Evolutionary conservation across 345 rosid species (phyloP).

Genomic region (Eucalyptus guilfoylei): DNA sequence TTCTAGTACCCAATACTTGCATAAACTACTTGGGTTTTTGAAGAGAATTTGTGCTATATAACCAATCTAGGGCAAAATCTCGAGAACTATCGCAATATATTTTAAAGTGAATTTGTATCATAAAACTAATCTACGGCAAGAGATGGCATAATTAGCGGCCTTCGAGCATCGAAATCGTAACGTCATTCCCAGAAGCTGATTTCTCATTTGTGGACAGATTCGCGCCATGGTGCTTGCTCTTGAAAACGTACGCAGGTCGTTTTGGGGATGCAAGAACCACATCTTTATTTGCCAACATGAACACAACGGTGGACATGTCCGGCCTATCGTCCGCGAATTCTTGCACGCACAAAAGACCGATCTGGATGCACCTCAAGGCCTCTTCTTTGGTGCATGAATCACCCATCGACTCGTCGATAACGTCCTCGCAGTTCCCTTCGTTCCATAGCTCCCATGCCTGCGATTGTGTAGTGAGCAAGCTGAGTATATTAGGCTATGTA

Average conservation of each 20-base stretch:
- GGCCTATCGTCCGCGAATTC: constrained; percentile 35
- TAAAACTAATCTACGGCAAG: not conserved
- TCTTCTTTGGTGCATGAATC: constrained; percentile 7
- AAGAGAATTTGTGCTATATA: too few relatives aligned
- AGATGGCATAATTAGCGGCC: not conserved
- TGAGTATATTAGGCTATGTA: not conserved
- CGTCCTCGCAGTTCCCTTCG: constrained; percentile 8
- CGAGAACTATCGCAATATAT: too few relatives aligned
- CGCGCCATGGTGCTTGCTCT: not conserved
- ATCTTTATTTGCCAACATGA: constrained; percentile 24
- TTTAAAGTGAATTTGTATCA: too few relatives aligned
- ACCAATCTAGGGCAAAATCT: too few relatives aligned
- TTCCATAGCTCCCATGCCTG: constrained; percentile 55
- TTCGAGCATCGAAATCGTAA: constrained; percentile 11
- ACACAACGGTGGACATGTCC: constrained; percentile 31
- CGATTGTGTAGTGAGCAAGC: not conserved
- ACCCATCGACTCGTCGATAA: constrained; percentile 12
- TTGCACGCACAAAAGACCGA: constrained; percentile 59
- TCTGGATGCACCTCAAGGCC: constrained; percentile 31
- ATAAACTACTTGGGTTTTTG: too few relatives aligned
- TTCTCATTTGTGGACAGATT: not conserved
- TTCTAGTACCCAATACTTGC: too few relatives aligned
- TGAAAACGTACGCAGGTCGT: constrained; percentile 28
- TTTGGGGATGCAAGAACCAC: constrained; percentile 23
- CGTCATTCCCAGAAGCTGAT: constrained; percentile 10